Percentiles rank a stretch among this genome's conserved stretches.
Evolutionary conservation across 2,329 filamentous ascomycete species (phyloP).

Genomic region (Aureobasidium sp.): DNA sequence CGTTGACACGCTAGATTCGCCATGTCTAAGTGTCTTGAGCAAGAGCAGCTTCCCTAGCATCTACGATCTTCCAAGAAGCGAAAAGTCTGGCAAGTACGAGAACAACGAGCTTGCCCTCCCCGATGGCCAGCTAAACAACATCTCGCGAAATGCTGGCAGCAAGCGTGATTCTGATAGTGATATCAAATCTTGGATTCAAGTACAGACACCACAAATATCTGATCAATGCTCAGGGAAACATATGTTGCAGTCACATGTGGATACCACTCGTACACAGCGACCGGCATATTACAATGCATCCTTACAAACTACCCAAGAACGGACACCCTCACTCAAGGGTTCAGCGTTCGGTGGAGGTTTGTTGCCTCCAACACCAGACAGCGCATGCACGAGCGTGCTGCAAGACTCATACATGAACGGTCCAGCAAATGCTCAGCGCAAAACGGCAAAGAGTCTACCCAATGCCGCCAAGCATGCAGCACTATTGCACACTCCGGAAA

Average conservation of each 20-base stretch:
- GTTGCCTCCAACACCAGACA: constrained; percentile 29
- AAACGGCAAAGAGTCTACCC: not conserved
- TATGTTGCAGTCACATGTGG: not conserved
- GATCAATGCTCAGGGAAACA: not conserved
- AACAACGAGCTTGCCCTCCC: too few species aligned
- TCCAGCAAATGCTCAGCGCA: not conserved
- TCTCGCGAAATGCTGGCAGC: not conserved
- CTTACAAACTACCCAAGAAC: not conserved
- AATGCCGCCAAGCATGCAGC: constrained; percentile 2
- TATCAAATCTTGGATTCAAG: constrained; percentile 4
- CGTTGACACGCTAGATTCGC: constrained; percentile 26
- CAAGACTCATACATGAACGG: constrained; percentile 21
- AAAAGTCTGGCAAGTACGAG: not conserved
- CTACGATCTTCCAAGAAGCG: constrained; percentile 22
- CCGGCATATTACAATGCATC: not conserved
- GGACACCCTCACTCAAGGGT: constrained; percentile 15
- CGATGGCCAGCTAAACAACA: not conserved
- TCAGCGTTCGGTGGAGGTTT: constrained; percentile 24
- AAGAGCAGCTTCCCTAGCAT: constrained; percentile 33
- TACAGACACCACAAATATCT: not conserved
- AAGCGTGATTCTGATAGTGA: not conserved
- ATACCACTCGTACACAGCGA: not conserved
- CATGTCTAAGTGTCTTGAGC: constrained; percentile 30
- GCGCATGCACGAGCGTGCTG: constrained; percentile 27
- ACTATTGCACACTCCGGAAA: not conserved